Base-by-base conservation (phyloP, 768 basidiomycete species). In the Amanita fuliginea region DNA sequence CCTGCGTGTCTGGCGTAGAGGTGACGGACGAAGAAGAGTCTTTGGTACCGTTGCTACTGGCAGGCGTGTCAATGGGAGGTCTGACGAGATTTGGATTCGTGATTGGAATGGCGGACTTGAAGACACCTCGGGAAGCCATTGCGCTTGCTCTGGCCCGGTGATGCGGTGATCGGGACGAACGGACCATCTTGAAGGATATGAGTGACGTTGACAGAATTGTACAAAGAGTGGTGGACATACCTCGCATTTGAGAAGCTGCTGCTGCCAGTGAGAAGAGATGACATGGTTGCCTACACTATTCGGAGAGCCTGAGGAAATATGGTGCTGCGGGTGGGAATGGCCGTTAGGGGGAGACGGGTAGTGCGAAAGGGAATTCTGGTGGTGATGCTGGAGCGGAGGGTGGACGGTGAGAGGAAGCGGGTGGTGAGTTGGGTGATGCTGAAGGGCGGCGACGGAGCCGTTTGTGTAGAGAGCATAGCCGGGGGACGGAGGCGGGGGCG, bases 71-170 rank as follows among this genome's bases (percentile, higher is more conserved):
- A 14, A 62, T 58, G 46, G 67, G 60, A 24, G 75, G 73, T 59
- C 78, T 80, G 59, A 78, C 66, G 47, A 72, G 69, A 56, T 91
- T 94, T 16, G 94, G 93, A 64, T 97, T 90, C 51, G 87, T 85
- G 64, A 95, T 97, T 40, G 89, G 80, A 53, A 96, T 87, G 35
- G 90, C 88, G 26, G 87, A 78, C 67, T 91, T 94, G 36, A 87
- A 72, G 52, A 86, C 77, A 13, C 85, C 86, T 42, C 96, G 80
- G 16, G 89, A 86, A 32, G 92, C 89, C 76, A 97, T 84, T 44
- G 93, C 93, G 53, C 86, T 94, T n/a, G 91, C 86, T 42, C 94
- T 78, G 10, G 96, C 96, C 47, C 95, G 83, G 61, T 96, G 93
- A 63, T 97, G 93, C 0, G 92, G 90, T 2, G 88, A 85, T 51